Percentiles rank a stretch among this genome's conserved stretches.
Conservation (phyloP, 257 asterid genomes). For the Capsicum pubescens region DNA sequence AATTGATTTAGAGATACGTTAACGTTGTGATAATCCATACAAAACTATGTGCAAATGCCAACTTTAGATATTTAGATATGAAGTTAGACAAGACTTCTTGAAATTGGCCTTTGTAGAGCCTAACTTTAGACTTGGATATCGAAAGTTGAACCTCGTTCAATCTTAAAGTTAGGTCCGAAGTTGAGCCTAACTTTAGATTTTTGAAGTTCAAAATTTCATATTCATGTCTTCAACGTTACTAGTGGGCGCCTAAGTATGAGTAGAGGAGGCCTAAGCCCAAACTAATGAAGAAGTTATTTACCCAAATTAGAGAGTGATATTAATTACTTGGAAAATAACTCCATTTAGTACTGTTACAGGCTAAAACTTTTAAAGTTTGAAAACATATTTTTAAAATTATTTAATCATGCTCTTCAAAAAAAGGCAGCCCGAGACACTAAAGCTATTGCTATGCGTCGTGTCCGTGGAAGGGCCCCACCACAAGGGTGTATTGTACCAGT, state of each 20-base stretch:
- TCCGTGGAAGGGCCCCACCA: too few relatives aligned
- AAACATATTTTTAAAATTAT: too few relatives aligned
- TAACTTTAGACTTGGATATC: not conserved
- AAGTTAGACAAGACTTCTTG: not conserved
- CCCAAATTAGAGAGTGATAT: not conserved
- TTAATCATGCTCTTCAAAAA: too few relatives aligned
- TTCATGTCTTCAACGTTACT: not conserved
- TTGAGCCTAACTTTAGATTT: not conserved
- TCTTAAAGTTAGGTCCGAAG: not conserved
- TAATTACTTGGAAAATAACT: too few relatives aligned
- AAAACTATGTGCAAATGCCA: not conserved
- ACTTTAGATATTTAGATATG: not conserved
- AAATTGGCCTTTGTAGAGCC: not conserved
- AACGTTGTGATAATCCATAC: not conserved
- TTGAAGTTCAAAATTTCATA: not conserved
- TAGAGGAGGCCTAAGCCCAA: not conserved
- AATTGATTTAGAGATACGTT: not conserved
- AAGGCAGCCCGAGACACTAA: too few relatives aligned
- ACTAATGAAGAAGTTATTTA: not conserved
- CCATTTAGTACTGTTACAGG: too few relatives aligned
- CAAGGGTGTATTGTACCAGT: too few relatives aligned
- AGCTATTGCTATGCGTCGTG: too few relatives aligned
- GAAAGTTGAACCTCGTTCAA: too few relatives aligned
- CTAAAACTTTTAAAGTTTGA: too few relatives aligned
- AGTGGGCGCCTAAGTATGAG: not conserved